Conservation (phyloP, 2,329 filamentous ascomycete genomes). For the Ceratocystis cubensis region DNA sequence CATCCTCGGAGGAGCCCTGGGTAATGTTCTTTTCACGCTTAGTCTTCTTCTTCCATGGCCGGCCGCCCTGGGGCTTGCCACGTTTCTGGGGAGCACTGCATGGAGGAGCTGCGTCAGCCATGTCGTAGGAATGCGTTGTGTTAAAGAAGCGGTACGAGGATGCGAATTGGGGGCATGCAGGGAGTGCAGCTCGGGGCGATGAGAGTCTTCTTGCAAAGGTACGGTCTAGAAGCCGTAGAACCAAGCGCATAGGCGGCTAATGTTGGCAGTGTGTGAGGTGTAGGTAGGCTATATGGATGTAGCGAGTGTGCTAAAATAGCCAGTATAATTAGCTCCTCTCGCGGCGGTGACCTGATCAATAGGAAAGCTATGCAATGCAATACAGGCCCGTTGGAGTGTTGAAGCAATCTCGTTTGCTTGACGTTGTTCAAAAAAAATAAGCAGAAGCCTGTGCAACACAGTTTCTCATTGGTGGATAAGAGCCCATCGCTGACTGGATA, state of each 20-base stretch:
- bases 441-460: not conserved
- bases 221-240: not conserved
- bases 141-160: not conserved
- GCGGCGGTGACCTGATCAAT: too few relatives aligned
- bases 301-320: not conserved
- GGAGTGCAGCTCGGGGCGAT: not conserved
- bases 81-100: slow-evolving; percentile 17
- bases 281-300: not conserved
- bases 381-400: too few relatives aligned
- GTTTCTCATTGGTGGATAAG: slow-evolving; percentile 5
- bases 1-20: slow-evolving; percentile 53
- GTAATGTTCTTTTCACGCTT: slow-evolving; percentile 49
- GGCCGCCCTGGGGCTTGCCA: slow-evolving; percentile 19
- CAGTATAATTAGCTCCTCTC: not conserved
- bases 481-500: not conserved
- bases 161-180: not conserved
- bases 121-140: not conserved
- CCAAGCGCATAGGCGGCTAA: slow-evolving; percentile 12
- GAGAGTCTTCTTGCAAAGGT: not conserved
- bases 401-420: too few relatives aligned
- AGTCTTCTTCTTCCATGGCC: slow-evolving; percentile 30
- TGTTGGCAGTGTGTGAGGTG: not conserved
- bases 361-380: too few relatives aligned
- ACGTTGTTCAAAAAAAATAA: not conserved
- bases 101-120: slow-evolving; percentile 11